Conservation (phyloP, 225 moss, liverwort and hornwort genomes). For the Neckera pumila region DNA sequence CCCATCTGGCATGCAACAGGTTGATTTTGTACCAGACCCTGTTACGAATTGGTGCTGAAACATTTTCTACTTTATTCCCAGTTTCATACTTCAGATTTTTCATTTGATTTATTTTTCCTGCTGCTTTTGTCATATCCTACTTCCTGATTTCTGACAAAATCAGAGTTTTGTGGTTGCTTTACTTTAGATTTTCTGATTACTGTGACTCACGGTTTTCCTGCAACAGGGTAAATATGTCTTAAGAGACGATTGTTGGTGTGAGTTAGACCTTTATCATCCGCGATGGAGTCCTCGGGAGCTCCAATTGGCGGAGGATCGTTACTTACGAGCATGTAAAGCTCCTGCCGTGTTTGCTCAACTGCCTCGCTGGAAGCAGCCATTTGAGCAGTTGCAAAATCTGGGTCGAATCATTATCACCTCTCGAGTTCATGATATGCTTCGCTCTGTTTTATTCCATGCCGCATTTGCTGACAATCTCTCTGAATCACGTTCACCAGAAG, state of each 20-base stretch:
- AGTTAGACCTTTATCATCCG: conserved; percentile 94
- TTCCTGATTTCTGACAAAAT: neutral
- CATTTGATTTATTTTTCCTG: neutral
- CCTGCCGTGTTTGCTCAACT: conserved; percentile 76
- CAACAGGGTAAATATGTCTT: conserved; percentile 82
- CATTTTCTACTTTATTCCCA: neutral
- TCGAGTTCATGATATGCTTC: conserved; percentile 74
- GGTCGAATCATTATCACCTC: conserved; percentile 58
- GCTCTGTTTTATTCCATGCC: conserved; percentile 77
- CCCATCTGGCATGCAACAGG: conserved; percentile 97
- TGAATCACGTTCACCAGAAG: conserved; percentile 85
- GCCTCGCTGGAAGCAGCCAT: conserved; percentile 78
- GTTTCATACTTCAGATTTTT: neutral
- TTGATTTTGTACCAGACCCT: conserved; percentile 3
- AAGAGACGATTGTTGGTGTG: conserved; percentile 79
- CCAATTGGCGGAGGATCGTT: conserved; percentile 91
- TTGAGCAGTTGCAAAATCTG: conserved; percentile 44
- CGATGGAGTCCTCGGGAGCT: conserved; percentile 90
- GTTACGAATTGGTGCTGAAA: neutral
- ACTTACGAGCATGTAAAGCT: conserved; percentile 66
- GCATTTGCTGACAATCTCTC: conserved; percentile 54
- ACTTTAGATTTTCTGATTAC: neutral
- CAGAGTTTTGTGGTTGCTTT: neutral
- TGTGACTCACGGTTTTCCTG: neutral
- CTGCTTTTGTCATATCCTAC: neutral